Evolutionary conservation across 2,329 filamentous ascomycete species (phyloP).

Genomic region (Xylaria sp.): DNA sequence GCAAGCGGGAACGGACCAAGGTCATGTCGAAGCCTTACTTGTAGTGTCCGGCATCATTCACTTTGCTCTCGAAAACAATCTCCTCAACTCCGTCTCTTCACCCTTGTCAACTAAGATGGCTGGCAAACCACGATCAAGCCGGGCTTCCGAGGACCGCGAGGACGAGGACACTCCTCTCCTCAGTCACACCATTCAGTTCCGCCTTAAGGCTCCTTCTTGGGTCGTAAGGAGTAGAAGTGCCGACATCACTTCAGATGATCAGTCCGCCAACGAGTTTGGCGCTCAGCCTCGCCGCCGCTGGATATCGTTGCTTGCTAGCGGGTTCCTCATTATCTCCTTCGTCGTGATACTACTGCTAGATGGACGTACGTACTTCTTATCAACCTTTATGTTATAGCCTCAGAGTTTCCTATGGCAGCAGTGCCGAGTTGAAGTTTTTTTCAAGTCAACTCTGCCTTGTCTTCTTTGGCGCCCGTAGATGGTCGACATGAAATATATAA

Average conservation of each 20-base stretch:
- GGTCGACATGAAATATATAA: too few species aligned
- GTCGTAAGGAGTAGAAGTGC: conserved; percentile 6
- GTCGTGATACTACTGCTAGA: conserved; percentile 29
- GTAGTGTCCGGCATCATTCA: not conserved
- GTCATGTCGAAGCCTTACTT: not conserved
- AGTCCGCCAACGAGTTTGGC: conserved; percentile 17
- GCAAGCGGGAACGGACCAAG: conserved; percentile 1
- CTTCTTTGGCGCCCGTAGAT: too few species aligned
- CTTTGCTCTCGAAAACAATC: not conserved
- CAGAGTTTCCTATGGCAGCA: too few species aligned
- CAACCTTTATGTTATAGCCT: too few species aligned
- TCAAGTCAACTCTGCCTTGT: too few species aligned
- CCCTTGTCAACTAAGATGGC: conserved; percentile 11
- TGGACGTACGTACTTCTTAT: conserved; percentile 25
- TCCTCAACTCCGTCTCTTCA: conserved; percentile 1
- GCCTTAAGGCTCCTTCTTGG: not conserved
- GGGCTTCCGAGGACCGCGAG: conserved; percentile 2
- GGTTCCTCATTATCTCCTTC: conserved; percentile 28
- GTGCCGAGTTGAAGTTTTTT: too few species aligned
- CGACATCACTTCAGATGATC: not conserved
- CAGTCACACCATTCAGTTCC: conserved; percentile 8
- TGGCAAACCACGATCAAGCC: conserved; percentile 4
- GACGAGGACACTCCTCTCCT: conserved; percentile 26
- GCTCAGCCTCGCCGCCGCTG: conserved; percentile 29
- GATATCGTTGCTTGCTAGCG: conserved; percentile 29